phyloP scores from a whole-genome alignment of 1,284 basidiomycete genomes.

The Pyrrhoderma noxium region DNA sequence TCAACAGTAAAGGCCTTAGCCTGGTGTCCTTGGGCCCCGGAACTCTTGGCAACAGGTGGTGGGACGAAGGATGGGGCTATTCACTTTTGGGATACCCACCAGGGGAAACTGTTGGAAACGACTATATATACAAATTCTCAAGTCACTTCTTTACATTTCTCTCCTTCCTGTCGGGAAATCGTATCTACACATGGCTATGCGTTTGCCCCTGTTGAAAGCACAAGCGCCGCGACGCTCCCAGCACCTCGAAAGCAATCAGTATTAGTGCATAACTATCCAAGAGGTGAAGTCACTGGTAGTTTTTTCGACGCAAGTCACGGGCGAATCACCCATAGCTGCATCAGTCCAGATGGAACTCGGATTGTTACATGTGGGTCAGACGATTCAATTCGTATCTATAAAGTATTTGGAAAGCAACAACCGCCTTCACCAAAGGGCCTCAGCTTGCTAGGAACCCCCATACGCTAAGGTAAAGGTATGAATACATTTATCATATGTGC shows the following conservation, averaged over 20 bases:
- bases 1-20: constrained; percentile 58
- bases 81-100: constrained; percentile 14
- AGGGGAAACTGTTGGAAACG: not conserved
- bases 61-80: constrained; percentile 16
- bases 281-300: constrained; percentile 9
- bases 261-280: constrained; percentile 16
- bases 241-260: constrained; percentile 15
- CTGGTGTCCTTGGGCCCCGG: constrained; percentile 89
- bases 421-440: no score
- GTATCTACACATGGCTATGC: constrained; percentile 19
- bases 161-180: constrained; percentile 13
- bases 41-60: constrained; percentile 81
- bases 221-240: constrained; percentile 1
- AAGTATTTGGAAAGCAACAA: constrained; percentile 14
- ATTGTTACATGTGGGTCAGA: constrained; percentile 17
- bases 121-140: constrained; percentile 14
- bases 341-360: constrained; percentile 17
- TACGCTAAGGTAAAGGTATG: no score
- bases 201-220: constrained; percentile 7
- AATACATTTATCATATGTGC: no score
- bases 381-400: constrained; percentile 16
- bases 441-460: no score
- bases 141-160: constrained; percentile 16
- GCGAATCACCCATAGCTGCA: constrained; percentile 16
- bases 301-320: constrained; percentile 16